A percentile compares a stretch with the other conserved stretches of the same genome.
phyloP scores from a whole-genome alignment of 768 basidiomycete genomes.

The Suillus cothurnatus region DNA sequence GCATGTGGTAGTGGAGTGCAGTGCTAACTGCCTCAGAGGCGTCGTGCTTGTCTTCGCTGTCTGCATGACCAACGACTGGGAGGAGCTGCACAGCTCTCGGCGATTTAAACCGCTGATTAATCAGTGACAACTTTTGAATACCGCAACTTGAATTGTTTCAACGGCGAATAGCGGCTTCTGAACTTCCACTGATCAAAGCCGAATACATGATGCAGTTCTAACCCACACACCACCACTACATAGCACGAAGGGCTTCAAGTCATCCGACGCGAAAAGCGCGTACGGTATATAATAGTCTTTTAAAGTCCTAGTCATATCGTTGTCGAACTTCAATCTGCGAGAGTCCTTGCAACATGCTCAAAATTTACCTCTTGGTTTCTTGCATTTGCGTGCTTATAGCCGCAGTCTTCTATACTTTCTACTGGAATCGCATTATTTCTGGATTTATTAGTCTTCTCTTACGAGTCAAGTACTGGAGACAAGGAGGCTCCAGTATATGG shows the following conservation, averaged over 20 bases:
- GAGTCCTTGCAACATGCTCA: constrained; percentile 46
- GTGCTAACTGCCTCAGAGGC: constrained; percentile 67
- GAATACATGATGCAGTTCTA: constrained; percentile 5
- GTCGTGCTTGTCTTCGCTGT: constrained; percentile 32
- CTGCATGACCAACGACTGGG: constrained; percentile 15
- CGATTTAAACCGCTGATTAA: neutral
- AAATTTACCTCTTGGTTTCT: constrained; percentile 60
- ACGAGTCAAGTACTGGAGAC: constrained; percentile 78
- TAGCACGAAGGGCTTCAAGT: neutral
- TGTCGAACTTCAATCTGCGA: neutral
- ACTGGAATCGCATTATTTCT: constrained; percentile 86
- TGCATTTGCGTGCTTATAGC: constrained; percentile 58
- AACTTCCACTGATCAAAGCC: neutral
- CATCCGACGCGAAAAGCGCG: neutral
- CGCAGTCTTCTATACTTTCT: constrained; percentile 81
- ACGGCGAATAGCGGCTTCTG: constrained; percentile 1
- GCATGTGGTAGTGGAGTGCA: constrained; percentile 73
- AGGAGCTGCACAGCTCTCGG: neutral
- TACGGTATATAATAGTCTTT: neutral
- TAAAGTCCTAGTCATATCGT: neutral
- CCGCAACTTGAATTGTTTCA: neutral
- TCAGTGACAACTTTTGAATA: neutral
- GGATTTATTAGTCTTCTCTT: constrained; percentile 64
- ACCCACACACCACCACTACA: neutral
- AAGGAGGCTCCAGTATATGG: constrained; percentile 77